A percentile compares a stretch with the other conserved stretches of the same genome.
These are phyloP conservation scores for Trifolium dubium DNA, from an alignment of 306 rosid genomes.

Conservation along the genomic window DNA sequence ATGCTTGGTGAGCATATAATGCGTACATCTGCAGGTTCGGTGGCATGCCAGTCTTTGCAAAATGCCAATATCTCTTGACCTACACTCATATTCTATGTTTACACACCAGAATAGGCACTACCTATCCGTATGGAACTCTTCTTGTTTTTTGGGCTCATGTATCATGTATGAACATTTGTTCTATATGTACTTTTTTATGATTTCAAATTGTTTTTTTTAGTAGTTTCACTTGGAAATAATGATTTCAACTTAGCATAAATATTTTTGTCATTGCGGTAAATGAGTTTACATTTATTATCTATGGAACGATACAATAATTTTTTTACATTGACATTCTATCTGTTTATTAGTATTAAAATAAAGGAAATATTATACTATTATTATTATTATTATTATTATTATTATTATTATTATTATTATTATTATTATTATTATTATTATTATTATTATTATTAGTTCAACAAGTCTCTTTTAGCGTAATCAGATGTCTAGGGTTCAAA, in stretches of 20 bases:
- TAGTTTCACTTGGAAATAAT: conserved; percentile 24
- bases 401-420: too few species aligned
- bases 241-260: conserved; percentile 31
- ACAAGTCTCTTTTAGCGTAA: too few species aligned
- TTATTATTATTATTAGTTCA: too few species aligned
- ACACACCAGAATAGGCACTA: neutral
- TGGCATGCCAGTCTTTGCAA: conserved; percentile 57
- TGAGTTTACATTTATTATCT: neutral
- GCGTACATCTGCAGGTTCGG: conserved; percentile 70
- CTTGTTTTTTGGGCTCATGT: conserved; percentile 19
- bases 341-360: neutral
- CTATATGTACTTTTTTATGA: conserved; percentile 2
- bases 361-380: neutral
- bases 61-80: conserved; percentile 61
- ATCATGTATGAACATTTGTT: conserved; percentile 5
- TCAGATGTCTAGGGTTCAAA: too few species aligned
- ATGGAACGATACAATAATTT: neutral
- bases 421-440: too few species aligned
- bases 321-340: neutral
- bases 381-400: too few species aligned
- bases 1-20: conserved; percentile 64
- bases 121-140: neutral
- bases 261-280: neutral
- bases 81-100: neutral
- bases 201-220: conserved; percentile 3